Evolutionary conservation across 352 stramenopile genomes (phyloP).

Genomic region (Blastocystis sp.): DNA sequence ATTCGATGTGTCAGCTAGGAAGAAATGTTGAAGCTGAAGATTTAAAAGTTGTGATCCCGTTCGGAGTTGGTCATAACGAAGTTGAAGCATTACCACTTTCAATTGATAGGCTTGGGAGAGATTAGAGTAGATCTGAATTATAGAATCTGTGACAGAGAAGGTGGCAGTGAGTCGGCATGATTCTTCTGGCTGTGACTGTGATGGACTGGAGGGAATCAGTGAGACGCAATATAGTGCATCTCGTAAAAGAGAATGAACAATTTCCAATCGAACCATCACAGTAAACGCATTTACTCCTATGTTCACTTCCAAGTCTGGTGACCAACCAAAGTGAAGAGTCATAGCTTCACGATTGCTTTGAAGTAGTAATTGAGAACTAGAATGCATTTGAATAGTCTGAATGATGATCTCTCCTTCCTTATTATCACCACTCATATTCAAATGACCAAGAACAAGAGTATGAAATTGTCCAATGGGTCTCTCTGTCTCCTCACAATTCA

Average conservation of each 20-base stretch:
- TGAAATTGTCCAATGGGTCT: background rate
- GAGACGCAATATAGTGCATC: background rate
- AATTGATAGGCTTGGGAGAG: background rate
- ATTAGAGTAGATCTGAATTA: background rate
- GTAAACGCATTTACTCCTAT: background rate
- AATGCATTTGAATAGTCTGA: background rate
- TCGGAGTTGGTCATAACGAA: background rate
- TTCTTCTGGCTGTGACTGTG: background rate
- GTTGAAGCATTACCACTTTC: background rate
- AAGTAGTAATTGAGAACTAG: background rate
- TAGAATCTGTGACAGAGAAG: background rate
- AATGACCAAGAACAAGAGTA: background rate
- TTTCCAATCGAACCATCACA: background rate
- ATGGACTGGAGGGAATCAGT: background rate
- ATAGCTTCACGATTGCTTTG: background rate
- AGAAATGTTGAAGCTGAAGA: background rate
- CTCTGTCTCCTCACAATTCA: background rate
- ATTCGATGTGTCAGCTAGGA: constrained; percentile 1
- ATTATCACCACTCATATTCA: background rate
- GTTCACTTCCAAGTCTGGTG: background rate
- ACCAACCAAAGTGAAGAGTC: background rate
- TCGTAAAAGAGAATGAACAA: background rate
- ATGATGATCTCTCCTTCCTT: background rate
- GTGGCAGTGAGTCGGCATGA: background rate
- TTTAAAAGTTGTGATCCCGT: background rate